phyloP scores from a whole-genome alignment of 148 eudicot genomes.

The Vaccinium darrowii region DNA sequence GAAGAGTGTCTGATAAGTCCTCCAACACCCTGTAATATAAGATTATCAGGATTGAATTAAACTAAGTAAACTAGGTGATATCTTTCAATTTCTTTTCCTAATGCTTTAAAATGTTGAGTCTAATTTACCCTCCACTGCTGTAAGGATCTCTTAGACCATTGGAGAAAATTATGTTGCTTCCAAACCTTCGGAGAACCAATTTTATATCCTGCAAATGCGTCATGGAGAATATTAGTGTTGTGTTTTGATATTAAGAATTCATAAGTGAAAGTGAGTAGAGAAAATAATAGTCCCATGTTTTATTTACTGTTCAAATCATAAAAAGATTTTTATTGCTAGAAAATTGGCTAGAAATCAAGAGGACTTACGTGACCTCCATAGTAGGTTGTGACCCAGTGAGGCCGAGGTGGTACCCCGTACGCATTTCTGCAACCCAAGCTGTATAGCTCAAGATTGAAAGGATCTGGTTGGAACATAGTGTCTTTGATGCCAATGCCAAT shows the following conservation, averaged over 20 bases:
- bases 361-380: conserved; percentile 32
- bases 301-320: too few relatives aligned
- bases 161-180: conserved; percentile 62
- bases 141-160: conserved; percentile 57
- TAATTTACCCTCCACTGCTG: conserved; percentile 46
- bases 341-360: neutral
- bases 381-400: conserved; percentile 30
- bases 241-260: neutral
- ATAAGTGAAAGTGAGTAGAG: too few relatives aligned
- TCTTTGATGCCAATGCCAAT: conserved; percentile 35
- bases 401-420: conserved; percentile 26
- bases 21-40: conserved; percentile 35
- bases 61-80: neutral
- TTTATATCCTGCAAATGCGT: conserved; percentile 36
- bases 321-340: too few relatives aligned
- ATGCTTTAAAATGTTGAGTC: neutral
- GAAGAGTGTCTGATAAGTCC: conserved; percentile 35
- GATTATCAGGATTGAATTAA: neutral
- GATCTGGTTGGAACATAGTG: conserved; percentile 35
- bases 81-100: neutral
- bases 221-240: neutral
- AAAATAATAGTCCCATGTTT: too few relatives aligned
- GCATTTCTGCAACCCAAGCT: neutral
- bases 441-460: conserved; percentile 19
- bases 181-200: conserved; percentile 36